Evolutionary conservation across 805 yeast species (phyloP).

Genomic region (Schwanniomyces pseudopolymorphus): DNA sequence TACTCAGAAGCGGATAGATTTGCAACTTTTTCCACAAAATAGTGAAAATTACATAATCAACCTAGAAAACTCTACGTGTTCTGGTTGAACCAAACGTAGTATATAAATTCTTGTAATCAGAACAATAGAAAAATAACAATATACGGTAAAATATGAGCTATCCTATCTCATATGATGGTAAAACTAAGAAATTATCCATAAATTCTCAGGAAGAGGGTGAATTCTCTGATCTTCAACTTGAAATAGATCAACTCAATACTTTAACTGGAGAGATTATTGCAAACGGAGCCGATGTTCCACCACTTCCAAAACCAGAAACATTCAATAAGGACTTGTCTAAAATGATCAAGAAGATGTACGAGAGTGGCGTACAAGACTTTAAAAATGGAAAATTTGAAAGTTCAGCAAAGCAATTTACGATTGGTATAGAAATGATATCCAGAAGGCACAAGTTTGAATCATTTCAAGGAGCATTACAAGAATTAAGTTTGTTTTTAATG

Average conservation of each 20-base stretch:
- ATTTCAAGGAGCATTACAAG: conserved; percentile 70
- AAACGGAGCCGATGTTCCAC: conserved; percentile 50
- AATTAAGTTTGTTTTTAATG: conserved; percentile 62
- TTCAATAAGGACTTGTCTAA: conserved; percentile 56
- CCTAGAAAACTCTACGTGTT: not conserved
- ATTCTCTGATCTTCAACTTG: conserved; percentile 34
- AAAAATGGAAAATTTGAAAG: conserved; percentile 55
- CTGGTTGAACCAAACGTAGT: not conserved
- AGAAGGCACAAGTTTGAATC: conserved; percentile 74
- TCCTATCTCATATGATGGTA: conserved; percentile 25
- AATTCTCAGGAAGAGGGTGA: conserved; percentile 15
- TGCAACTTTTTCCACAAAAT: not conserved
- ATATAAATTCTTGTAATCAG: not conserved
- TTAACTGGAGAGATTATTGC: conserved; percentile 39
- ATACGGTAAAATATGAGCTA: conserved; percentile 16
- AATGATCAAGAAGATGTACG: conserved; percentile 64
- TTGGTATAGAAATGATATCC: conserved; percentile 66
- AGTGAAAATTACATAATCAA: not conserved
- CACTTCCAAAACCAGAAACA: conserved; percentile 52
- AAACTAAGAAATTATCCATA: conserved; percentile 22
- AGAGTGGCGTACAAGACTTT: conserved; percentile 59
- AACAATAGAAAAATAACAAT: not conserved
- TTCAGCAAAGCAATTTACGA: conserved; percentile 59
- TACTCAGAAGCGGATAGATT: no score
- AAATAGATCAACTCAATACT: conserved; percentile 42